phyloP scores from a whole-genome alignment of 2,329 filamentous ascomycete species.

The Aspergillus texensis region DNA sequence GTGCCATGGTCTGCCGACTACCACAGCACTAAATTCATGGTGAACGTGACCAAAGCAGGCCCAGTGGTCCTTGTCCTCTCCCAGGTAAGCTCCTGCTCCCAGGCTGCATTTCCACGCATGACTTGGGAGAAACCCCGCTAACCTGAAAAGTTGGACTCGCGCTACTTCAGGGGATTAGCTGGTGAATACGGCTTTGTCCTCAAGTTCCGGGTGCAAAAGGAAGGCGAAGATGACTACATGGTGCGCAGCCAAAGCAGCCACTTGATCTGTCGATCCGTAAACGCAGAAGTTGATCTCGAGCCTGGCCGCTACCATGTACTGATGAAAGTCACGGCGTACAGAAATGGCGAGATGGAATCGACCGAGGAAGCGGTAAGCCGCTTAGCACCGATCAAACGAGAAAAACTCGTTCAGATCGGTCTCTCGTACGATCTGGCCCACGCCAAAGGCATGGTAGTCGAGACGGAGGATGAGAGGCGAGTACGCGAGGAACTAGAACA shows the following conservation, averaged over 20 bases:
- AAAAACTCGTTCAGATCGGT: conserved; percentile 65
- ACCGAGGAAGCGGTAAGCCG: conserved; percentile 70
- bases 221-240: conserved; percentile 63
- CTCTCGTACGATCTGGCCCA: conserved; percentile 51
- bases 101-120: not conserved
- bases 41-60: conserved; percentile 55
- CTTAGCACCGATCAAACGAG: conserved; percentile 64
- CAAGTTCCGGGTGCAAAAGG: conserved; percentile 62
- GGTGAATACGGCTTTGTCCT: conserved; percentile 61
- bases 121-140: conserved; percentile 8
- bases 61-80: conserved; percentile 62
- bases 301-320: conserved; percentile 75
- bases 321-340: conserved; percentile 71
- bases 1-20: conserved; percentile 65
- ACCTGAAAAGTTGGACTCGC: conserved; percentile 53
- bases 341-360: conserved; percentile 52
- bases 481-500: conserved; percentile 42
- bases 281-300: conserved; percentile 73
- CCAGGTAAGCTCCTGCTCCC: conserved; percentile 40
- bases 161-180: conserved; percentile 61
- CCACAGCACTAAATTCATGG: conserved; percentile 61
- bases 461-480: conserved; percentile 39
- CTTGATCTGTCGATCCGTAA: conserved; percentile 73
- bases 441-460: conserved; percentile 46
- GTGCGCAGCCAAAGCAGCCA: conserved; percentile 59